phyloP scores from a whole-genome alignment of 257 asterid species.

The Fraxinus americana region DNA sequence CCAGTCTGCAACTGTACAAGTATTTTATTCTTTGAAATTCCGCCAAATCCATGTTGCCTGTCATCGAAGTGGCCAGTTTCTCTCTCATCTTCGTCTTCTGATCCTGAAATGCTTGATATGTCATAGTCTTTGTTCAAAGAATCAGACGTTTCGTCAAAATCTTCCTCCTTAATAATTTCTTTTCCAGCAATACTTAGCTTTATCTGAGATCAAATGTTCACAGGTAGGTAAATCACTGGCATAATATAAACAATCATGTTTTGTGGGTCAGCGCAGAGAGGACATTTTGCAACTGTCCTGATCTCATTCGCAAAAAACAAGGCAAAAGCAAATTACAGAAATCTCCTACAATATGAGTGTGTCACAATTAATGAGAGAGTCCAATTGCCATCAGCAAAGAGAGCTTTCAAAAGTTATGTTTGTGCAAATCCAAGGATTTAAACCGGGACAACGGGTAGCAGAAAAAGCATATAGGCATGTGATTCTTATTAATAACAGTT shows the following conservation, averaged over 20 bases:
- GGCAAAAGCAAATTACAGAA: conserved; percentile 5
- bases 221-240: conserved; percentile 32
- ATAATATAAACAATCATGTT: conserved; percentile 18
- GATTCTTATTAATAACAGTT: neutral
- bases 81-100: conserved; percentile 82
- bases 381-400: neutral
- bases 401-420: neutral
- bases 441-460: neutral
- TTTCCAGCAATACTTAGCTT: conserved; percentile 90
- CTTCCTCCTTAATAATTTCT: conserved; percentile 71
- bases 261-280: neutral
- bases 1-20: conserved; percentile 65
- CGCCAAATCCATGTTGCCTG: conserved; percentile 40
- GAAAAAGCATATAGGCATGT: neutral
- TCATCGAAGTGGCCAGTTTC: conserved; percentile 33
- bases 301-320: neutral
- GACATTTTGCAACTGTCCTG: neutral
- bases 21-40: conserved; percentile 55
- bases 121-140: conserved; percentile 74
- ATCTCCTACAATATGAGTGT: neutral
- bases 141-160: conserved; percentile 70
- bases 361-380: neutral
- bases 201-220: conserved; percentile 57
- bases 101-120: conserved; percentile 92
- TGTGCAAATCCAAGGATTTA: neutral